Percentiles rank a stretch among this genome's conserved stretches.
These are phyloP conservation scores for Pseudogymnoascus sp. DNA, from an alignment of 2,329 filamentous ascomycete genomes.

Conservation along the genomic window DNA sequence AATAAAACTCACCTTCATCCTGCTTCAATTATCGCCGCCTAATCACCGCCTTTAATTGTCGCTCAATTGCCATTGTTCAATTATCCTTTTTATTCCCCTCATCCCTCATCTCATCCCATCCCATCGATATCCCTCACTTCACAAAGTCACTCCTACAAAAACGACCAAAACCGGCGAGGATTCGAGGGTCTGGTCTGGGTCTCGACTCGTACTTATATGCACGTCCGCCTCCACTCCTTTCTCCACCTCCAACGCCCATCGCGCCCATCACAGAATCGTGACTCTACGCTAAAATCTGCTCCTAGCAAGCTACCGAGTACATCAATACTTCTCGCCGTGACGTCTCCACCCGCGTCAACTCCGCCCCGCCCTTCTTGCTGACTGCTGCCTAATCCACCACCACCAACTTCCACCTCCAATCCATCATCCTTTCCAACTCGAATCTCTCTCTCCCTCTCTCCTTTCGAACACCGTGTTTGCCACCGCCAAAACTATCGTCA, in stretches of 20 bases:
- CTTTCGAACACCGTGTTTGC: conserved; percentile 1
- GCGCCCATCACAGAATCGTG: not conserved
- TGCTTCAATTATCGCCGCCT: not conserved
- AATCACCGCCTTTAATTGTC: not conserved
- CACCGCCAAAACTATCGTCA: not conserved
- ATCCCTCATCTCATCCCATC: not conserved
- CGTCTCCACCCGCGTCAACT: conserved; percentile 1
- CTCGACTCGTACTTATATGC: not conserved
- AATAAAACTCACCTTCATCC: not conserved
- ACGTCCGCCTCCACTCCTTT: not conserved
- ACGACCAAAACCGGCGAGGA: not conserved
- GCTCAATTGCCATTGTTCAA: not conserved
- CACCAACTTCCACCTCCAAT: not conserved
- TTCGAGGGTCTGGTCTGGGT: not conserved
- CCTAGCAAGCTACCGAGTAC: not conserved
- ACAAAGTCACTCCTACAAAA: not conserved
- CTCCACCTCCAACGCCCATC: conserved; percentile 1
- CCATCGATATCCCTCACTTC: not conserved
- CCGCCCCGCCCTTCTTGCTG: not conserved
- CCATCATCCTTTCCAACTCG: not conserved
- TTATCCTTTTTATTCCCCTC: not conserved
- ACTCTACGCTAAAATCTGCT: not conserved
- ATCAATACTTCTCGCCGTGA: not conserved
- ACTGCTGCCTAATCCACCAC: conserved; percentile 5
- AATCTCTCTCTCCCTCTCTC: not conserved